A percentile compares a stretch with the other conserved stretches of the same genome.
phyloP scores from a whole-genome alignment of 495 filamentous ascomycete species.

The Penicillium crystallinum region DNA sequence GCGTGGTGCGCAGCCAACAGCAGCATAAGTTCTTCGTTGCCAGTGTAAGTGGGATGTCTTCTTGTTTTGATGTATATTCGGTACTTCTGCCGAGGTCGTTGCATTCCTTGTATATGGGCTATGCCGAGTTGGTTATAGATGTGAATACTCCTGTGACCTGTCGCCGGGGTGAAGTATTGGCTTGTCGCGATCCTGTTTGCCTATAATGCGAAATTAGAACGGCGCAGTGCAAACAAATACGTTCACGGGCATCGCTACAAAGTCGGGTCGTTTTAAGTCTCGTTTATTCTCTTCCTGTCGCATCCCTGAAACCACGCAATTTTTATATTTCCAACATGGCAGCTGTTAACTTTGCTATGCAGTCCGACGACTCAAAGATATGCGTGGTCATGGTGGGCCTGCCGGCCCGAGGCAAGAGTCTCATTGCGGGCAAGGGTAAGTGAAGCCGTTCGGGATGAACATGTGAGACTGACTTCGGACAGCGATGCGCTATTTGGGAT shows the following conservation, averaged over 20 bases:
- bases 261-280: neutral
- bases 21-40: constrained; percentile 28
- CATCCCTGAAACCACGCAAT: neutral
- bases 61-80: neutral
- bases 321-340: constrained; percentile 4
- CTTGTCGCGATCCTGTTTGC: neutral
- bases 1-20: constrained; percentile 15
- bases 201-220: neutral
- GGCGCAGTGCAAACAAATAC: neutral
- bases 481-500: constrained; percentile 94
- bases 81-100: neutral
- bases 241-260: neutral
- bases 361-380: constrained; percentile 92
- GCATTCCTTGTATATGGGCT: neutral
- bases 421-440: constrained; percentile 94
- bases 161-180: neutral
- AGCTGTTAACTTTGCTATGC: constrained; percentile 26
- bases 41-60: constrained; percentile 21
- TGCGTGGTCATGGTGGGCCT: constrained; percentile 99
- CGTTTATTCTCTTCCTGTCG: neutral
- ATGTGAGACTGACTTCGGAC: constrained; percentile 1
- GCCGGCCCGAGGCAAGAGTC: constrained; percentile 90
- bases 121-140: neutral
- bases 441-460: neutral
- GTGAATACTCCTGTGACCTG: neutral